phyloP scores from a whole-genome alignment of 139 green algal genomes.

The Penium margaritaceum region DNA sequence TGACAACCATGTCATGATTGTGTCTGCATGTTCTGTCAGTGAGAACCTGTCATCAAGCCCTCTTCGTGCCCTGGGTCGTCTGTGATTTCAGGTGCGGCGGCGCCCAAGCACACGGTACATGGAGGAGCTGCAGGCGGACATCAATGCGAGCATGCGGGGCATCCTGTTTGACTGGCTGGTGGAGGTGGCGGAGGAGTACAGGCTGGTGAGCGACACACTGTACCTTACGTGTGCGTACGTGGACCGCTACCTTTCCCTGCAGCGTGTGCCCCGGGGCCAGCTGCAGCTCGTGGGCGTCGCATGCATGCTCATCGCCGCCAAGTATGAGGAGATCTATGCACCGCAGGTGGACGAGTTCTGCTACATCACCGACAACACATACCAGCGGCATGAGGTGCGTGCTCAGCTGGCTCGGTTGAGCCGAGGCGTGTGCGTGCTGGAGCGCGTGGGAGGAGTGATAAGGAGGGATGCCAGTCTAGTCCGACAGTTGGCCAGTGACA shows the following conservation, averaged over 20 bases:
- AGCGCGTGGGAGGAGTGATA: neutral
- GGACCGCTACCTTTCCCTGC: conserved; percentile 74
- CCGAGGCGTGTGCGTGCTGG: neutral
- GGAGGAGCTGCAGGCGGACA: conserved; percentile 54
- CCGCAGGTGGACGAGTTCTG: conserved; percentile 83
- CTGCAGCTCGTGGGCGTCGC: conserved; percentile 83
- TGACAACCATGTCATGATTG: too few relatives aligned
- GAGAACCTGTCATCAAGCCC: neutral
- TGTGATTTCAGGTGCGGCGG: neutral
- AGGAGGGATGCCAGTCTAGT: neutral
- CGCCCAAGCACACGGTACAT: conserved; percentile 4
- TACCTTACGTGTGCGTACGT: conserved; percentile 82
- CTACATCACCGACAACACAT: conserved; percentile 98
- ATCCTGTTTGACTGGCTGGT: conserved; percentile 97
- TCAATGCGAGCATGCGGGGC: conserved; percentile 79
- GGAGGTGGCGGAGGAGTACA: conserved; percentile 84
- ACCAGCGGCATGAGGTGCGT: conserved; percentile 70
- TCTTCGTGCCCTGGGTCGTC: neutral
- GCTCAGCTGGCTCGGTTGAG: too few relatives aligned
- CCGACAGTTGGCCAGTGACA: neutral
- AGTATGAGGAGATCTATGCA: conserved; percentile 97
- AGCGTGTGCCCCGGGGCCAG: conserved; percentile 44
- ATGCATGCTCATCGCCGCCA: conserved; percentile 85
- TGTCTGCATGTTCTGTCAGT: neutral
- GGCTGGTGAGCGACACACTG: conserved; percentile 82